Conservation (phyloP, 2,329 filamentous ascomycete genomes). For the Pyrenochaeta sp. region DNA sequence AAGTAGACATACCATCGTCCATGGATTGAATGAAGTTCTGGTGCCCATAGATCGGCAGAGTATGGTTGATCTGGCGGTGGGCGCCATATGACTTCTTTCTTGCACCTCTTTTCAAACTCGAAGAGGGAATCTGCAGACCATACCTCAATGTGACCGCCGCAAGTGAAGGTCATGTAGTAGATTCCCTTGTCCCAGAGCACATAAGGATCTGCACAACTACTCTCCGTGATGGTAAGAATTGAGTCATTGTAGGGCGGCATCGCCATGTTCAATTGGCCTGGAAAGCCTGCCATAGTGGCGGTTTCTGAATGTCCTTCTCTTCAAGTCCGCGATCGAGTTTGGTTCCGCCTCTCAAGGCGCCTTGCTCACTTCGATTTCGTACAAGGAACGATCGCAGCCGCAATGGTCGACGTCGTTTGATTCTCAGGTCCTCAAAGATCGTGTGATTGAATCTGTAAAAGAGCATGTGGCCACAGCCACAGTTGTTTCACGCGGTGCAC, state of each 20-base stretch:
- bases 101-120: constrained; percentile 49
- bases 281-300: constrained; percentile 8
- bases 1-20: constrained; percentile 65
- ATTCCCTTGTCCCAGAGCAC: constrained; percentile 53
- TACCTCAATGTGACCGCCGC: constrained; percentile 55
- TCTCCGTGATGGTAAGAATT: constrained; percentile 53
- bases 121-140: constrained; percentile 54
- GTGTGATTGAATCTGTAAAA: constrained; percentile 1
- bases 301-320: background rate
- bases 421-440: background rate
- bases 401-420: background rate
- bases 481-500: constrained; percentile 12
- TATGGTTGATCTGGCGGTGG: constrained; percentile 54
- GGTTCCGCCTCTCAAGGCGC: background rate
- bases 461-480: constrained; percentile 15
- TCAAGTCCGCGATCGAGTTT: background rate
- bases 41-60: constrained; percentile 62
- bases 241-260: constrained; percentile 47
- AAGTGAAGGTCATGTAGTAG: constrained; percentile 59
- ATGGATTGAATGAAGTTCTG: constrained; percentile 62
- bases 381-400: background rate
- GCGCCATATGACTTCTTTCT: constrained; percentile 53
- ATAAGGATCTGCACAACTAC: constrained; percentile 56
- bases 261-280: constrained; percentile 29
- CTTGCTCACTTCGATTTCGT: background rate